Evolutionary conservation across 2,329 filamentous ascomycete species (phyloP), one percentile per base, ranked within the genome.

Genomic region (Ophiostoma ulmi): DNA sequence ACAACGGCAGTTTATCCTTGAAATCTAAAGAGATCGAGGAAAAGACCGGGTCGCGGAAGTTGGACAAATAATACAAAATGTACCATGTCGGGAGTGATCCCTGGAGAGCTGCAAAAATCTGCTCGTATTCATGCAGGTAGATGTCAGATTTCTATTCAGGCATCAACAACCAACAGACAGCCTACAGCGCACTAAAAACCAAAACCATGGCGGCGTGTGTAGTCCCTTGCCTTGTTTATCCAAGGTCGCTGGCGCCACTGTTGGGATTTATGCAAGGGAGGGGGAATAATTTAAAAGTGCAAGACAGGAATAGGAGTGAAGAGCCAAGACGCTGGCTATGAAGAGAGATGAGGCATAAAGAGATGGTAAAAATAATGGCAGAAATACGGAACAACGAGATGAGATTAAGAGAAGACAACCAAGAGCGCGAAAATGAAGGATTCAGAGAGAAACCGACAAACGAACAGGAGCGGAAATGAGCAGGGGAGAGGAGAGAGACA

Each of bases 201-300:
- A 58, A 10, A 58, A 58, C 52, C 52, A 58, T 58, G 52, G 52
- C 22, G 52, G n/a, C 52, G 52, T 58, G 22, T 58, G 52, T 22
- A 58, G n/a, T 14, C 52, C 52, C 52, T 58, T 58, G 52, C 52
- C 52, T 58, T 5, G 52, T 14, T 10, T 58, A 31, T 48, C 44
- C 44, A 48, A 22, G 22, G n/a, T 58, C 26, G 52, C 31, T 58
- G 52, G 10, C 52, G 22, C 52, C n/a, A 26, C 52, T 58, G n/a
- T 58, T 58, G 52, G 52, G 13, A 58, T 10, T 8, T 4, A 26
- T 58, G 52, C 22, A 58, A 58, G 52, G 52, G 52, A 14, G n/a
- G 44, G 2, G 3, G 44, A 20, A 10, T 13, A 39, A 10, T 13
- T 39, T 3, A 10, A 39, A 39, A 11, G 38, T 39, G 38, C 38